Base-by-base conservation (phyloP, 305 asterid genomes). In the Ajuga reptans region DNA sequence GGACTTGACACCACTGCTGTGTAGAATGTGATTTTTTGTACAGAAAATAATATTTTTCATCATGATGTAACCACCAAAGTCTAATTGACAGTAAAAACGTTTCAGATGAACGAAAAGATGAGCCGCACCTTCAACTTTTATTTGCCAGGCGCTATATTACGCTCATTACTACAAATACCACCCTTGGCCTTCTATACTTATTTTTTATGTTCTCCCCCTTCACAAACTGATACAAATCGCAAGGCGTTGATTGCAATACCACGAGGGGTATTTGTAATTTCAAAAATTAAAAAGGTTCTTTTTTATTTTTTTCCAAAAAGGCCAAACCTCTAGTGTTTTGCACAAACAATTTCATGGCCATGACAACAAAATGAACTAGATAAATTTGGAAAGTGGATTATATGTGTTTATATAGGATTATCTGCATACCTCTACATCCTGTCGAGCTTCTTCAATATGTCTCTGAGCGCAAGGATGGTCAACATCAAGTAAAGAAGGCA, bases 401-500 rank as follows among this genome's bases (percentile, higher is more conserved):
- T 49, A 49, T 43, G 33, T 66, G 66, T 24, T 52, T 46, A 34
- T 29, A 51, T 43, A 21, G 31, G 42, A 73, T 39, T 57, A 46
- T 69, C 54, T 18, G 57, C 82, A 78, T 83, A 91, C 99, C 97
- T 91, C 96, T 47, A 90, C 86, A 62, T 76, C 82, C 66, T 77
- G 79, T 33, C 92, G 91, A 81, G 98, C 94, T 77, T 91, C 97
- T 49, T 86, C 83, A 75, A 91, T 94, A 69, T 94, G 96, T 72
- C 83, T 83, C 55, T 75, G 90, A 17, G 99, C 97, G 76, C 98
- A 89, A 12, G 96, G 97, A 78, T 94, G 98, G 81, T 94, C 99
- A 61, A 94, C 73, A 64, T 83, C 98, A 63, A 94, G 98, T 73
- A 94, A 83, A 55, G 99, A 91, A 67, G 99, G 94, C 99, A 91